Base-by-base conservation (phyloP, 1,284 basidiomycete species). In the Malassezia yamatoensis region DNA sequence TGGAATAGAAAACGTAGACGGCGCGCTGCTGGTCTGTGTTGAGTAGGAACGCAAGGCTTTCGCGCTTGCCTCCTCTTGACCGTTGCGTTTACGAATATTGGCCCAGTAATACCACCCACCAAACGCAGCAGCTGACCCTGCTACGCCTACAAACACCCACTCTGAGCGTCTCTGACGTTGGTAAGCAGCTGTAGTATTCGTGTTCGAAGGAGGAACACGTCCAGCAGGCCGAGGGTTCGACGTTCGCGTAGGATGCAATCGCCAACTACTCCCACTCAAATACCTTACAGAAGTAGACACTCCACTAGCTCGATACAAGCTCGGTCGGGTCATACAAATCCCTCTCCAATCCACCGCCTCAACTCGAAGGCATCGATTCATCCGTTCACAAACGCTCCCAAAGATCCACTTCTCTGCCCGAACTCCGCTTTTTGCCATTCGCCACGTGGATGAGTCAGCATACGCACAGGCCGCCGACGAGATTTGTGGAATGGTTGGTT, bases 81-180 rank as follows among this genome's bases (percentile, higher is more conserved):
- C 45, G 57, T 56, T 36, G 59, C 62, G 54, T 5, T 63, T 59
- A 13, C 62, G 65, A 41, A 66, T 65, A 41, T 66, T 64, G 43
- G 59, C 63, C 68, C 68, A 72, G 44, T 70, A 70, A 41, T 71
- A 73, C 67, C 68, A 72, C 32, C 63, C 65, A 5, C 70, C 68
- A 3, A 66, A 59, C n/a, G 68, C 68, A 12, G 70, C 70, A 8
- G 66, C 68, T 5, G 63, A 66, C 1, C 70, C 70, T 32, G 71
- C 65, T 9, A 68, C 67, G 20, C 66, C 71, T 37, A 73, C 70
- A 11, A 72, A 59, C 21, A 68, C 59, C 71, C 71, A 73, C 64
- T 73, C 71, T 21, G 58, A 56, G 10, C 64, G 56, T 5, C 63
- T 62, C 55, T 71, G 68, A 36, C 65, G 63, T 36, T 63, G 54